Base-by-base conservation (phyloP, 306 rosid genomes). In the Quercus robur region DNA sequence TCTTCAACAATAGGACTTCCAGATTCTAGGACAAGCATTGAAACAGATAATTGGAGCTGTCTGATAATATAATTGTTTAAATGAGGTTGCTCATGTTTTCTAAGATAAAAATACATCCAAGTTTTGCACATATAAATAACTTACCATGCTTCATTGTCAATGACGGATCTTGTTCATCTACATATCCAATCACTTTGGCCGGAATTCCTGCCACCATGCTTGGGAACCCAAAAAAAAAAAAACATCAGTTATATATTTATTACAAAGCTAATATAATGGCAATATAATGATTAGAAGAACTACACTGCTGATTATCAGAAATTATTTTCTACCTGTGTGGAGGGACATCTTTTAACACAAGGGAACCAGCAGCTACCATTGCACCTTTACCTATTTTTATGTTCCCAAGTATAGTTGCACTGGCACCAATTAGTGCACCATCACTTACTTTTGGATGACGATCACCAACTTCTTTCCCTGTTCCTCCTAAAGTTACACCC, bases 81-180 rank as follows among this genome's bases (percentile, higher is more conserved):
- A 21, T 25, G 1, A 7, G 14, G 5, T 41, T 8, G 46, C 46
- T 41, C 46, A 8, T 41, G 46, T 41, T 3, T 41, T 41, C 46
- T 41, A 41, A 41, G 46, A 41, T 41, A 41, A 41, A 41, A 41
- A 41, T 61, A 54, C 66, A 8, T 15, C 12, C 56, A 71, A 62
- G 70, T 19, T 76, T 59, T 55, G 54, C 41, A 57, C 75, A 21
- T 70, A 15, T 58, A 17, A 8, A 74, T 31, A 33, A 66, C 94
- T 90, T 86, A 95, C 99, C 99, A 76, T 95, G 99, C 77, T 93
- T 95, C 99, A 95, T 95, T 77, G 96, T 93, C 85, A 95, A 82
- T 67, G 98, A 93, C 28, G 97, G 98, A 75, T 87, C 89, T 75
- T 59, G 83, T 81, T 89, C 97, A 17, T 74, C 84, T 55, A 87